These are phyloP conservation scores for Candida xyloterini DNA, from an alignment of 805 yeast genomes.

Conservation along the genomic window DNA sequence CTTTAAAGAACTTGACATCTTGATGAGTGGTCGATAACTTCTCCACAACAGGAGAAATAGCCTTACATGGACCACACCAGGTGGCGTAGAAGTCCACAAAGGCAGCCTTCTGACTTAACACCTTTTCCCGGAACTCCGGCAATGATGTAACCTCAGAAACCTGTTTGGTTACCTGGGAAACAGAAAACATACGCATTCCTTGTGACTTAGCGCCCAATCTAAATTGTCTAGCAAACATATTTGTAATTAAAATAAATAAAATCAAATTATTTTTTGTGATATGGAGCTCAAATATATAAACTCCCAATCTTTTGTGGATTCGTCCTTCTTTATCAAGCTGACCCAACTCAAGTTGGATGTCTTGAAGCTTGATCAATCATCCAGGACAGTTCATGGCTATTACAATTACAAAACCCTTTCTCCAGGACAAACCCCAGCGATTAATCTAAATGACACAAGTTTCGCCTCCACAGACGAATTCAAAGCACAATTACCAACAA, in stretches of 20 bases:
- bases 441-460: conserved; percentile 32
- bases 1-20: conserved; percentile 60
- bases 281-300: conserved; percentile 41
- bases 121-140: conserved; percentile 36
- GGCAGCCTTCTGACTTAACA: conserved; percentile 39
- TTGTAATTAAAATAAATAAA: background rate
- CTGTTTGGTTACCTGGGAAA: background rate
- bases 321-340: conserved; percentile 79
- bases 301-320: conserved; percentile 72
- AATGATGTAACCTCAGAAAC: conserved; percentile 31
- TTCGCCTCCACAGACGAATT: conserved; percentile 24
- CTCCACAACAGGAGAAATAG: conserved; percentile 58
- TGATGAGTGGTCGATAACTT: conserved; percentile 40
- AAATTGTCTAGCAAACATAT: conserved; percentile 16
- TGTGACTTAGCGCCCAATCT: conserved; percentile 4
- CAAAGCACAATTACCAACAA: conserved; percentile 16
- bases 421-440: conserved; percentile 30
- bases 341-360: conserved; percentile 72
- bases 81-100: conserved; percentile 67
- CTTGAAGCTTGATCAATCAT: conserved; percentile 57
- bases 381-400: conserved; percentile 41
- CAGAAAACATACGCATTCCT: conserved; percentile 1
- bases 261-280: background rate
- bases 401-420: conserved; percentile 31
- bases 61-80: conserved; percentile 81